Base-by-base conservation (phyloP, 1,139 yeast species). In the Sugiyamaella xylanicola region DNA sequence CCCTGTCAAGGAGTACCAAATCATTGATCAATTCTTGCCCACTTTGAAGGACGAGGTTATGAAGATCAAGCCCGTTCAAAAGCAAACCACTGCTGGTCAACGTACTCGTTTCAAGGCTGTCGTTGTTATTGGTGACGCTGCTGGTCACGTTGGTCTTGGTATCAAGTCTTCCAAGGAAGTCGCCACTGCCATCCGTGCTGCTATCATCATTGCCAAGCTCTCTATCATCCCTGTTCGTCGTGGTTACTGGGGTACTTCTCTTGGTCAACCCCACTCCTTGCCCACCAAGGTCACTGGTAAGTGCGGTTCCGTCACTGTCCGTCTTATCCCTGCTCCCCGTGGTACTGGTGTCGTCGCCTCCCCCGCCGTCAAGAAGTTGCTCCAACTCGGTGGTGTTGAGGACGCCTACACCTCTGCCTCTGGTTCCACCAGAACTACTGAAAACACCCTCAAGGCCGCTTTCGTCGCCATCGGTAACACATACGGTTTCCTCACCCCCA, bases 41-140 rank as follows among this genome's bases (percentile, higher is more conserved):
- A 87, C 83, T 75, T 87, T 93, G 77, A 86, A 87, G 82, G 99
- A 93, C 77, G 97, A 93, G 82, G 98, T 95, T 75, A 93, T 93
- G 99, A 91, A 91, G 90, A 93, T 93, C 83, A 87, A 95, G 85
- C 96, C 99, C 70, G 99, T 93, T 72, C 99, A 93, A 84, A 93
- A 93, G 87, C 99, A 93, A 84, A 93, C 99, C 85, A 87, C 97
- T 83, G 99, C 99, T 74, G 99, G 99, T 91, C 99, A 93, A 86
- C 93, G 99, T 86, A 93, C 99, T 82, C 91, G 99, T 86, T 92
- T 93, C 88, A 95, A 95, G 95, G 99, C 98, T 79, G 96, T 93
- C 76, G 98, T 95, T 77, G 92, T 93, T 76, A 91, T 93, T 78
- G 99, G 99, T 85, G 99, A 95, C 84, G 82, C 92, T 74, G 90